These are phyloP conservation scores for Aspergillus pseudoterreus DNA, from an alignment of 2,329 filamentous ascomycete species.

Conservation along the genomic window DNA sequence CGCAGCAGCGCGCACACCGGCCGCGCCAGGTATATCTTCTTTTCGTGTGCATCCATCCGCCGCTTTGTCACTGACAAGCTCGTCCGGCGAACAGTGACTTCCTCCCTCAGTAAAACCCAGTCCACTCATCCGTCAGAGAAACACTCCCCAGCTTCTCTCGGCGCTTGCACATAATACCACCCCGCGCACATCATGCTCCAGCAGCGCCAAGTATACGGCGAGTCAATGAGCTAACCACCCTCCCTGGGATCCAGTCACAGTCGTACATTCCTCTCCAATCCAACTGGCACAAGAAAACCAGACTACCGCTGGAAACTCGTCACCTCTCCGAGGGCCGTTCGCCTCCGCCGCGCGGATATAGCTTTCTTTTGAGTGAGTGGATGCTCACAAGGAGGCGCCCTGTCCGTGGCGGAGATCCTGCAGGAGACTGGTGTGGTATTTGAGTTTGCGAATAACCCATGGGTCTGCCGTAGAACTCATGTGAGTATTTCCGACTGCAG, in stretches of 20 bases:
- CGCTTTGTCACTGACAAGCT: background rate
- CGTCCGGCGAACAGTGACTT: background rate
- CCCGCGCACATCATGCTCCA: background rate
- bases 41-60: background rate
- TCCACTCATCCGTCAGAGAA: background rate
- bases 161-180: background rate
- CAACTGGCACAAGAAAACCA: background rate
- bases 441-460: background rate
- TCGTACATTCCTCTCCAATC: background rate
- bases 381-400: background rate
- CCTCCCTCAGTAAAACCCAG: background rate
- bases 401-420: background rate
- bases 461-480: slow-evolving; percentile 20
- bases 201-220: background rate
- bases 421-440: background rate
- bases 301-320: background rate
- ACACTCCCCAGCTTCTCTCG: background rate
- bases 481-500: slow-evolving; percentile 7
- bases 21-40: background rate
- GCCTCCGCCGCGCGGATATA: slow-evolving; percentile 31
- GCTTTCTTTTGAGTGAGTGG: background rate
- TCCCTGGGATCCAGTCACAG: background rate
- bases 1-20: too few relatives aligned
- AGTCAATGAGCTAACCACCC: background rate
- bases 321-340: background rate